Percentiles rank a stretch among this genome's conserved stretches.
Conservation (phyloP, 441 rosid genomes). For the Lepidium campestre region DNA sequence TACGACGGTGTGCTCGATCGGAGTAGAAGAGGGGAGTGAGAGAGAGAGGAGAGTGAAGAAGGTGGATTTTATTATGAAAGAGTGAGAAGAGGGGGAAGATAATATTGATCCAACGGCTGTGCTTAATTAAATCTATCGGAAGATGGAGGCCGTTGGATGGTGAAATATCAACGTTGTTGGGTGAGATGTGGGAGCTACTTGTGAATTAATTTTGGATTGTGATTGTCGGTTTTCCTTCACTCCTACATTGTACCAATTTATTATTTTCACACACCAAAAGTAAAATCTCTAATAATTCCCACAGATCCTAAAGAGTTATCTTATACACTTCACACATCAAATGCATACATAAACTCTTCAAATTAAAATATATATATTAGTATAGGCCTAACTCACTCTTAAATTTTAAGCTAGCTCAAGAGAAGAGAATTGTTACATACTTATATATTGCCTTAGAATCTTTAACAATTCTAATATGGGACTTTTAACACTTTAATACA, state of each 20-base stretch:
- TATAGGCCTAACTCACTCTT: too few species aligned
- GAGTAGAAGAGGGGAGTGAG: constrained; percentile 10
- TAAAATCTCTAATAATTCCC: neutral
- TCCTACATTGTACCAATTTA: neutral
- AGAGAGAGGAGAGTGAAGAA: constrained; percentile 4
- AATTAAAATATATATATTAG: too few species aligned
- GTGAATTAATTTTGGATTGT: constrained; percentile 4
- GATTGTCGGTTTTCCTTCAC: constrained; percentile 15
- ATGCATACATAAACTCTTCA: too few species aligned
- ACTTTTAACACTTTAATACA: too few species aligned
- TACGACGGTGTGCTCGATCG: neutral
- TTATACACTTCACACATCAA: too few species aligned
- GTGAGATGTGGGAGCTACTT: constrained; percentile 19
- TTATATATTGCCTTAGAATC: too few species aligned
- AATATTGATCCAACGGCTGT: constrained; percentile 35
- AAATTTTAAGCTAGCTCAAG: too few species aligned
- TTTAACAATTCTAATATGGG: too few species aligned
- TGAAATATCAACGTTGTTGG: constrained; percentile 31
- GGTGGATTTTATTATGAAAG: constrained; percentile 3
- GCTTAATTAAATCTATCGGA: constrained; percentile 15
- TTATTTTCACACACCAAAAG: neutral
- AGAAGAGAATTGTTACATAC: too few species aligned
- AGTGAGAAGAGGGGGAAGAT: constrained; percentile 12
- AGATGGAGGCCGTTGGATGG: constrained; percentile 34
- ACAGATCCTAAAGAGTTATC: too few species aligned